Percentiles rank a stretch among this genome's conserved stretches.
phyloP scores from a whole-genome alignment of 495 filamentous ascomycete species.

The Aspergillus sclerotioniger region DNA sequence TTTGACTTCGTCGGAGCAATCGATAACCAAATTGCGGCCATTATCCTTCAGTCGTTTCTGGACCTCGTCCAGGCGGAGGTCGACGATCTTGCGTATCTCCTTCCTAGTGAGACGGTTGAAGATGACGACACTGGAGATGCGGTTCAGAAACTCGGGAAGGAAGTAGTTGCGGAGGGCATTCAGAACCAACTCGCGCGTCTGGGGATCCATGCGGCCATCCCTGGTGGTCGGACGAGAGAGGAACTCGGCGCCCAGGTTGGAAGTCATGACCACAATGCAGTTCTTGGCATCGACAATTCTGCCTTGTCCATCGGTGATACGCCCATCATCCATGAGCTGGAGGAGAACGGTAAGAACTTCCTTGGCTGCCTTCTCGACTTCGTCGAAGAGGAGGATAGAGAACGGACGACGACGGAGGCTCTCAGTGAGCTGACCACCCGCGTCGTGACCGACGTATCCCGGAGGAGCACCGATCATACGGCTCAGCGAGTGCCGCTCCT shows the following conservation, averaged over 20 bases:
- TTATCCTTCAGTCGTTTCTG: slow-evolving; percentile 83
- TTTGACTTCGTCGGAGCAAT: slow-evolving; percentile 76
- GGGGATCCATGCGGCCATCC: slow-evolving; percentile 84
- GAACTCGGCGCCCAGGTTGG: slow-evolving; percentile 91
- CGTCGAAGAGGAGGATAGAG: slow-evolving; percentile 96
- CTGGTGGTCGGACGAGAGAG: slow-evolving; percentile 72
- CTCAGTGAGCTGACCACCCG: slow-evolving; percentile 94
- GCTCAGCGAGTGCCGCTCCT: slow-evolving; percentile 92
- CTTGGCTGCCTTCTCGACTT: slow-evolving; percentile 97
- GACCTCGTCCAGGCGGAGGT: slow-evolving; percentile 83
- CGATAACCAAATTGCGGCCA: slow-evolving; percentile 74
- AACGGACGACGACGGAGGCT: slow-evolving; percentile 89
- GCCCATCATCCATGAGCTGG: slow-evolving; percentile 98
- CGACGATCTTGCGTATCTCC: slow-evolving; percentile 95
- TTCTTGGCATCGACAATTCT: slow-evolving; percentile 91
- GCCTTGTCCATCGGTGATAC: slow-evolving; percentile 97
- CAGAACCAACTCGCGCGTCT: slow-evolving; percentile 86
- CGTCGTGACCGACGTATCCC: slow-evolving; percentile 94
- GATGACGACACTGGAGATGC: slow-evolving; percentile 91
- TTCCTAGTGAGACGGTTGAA: slow-evolving; percentile 90
- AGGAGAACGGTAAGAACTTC: slow-evolving; percentile 94
- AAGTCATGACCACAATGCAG: slow-evolving; percentile 99
- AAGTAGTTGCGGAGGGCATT: slow-evolving; percentile 88
- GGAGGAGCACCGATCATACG: slow-evolving; percentile 98
- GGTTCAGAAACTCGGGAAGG: slow-evolving; percentile 96